These are phyloP conservation scores for Pseudocercospora vitis DNA, from an alignment of 2,329 filamentous ascomycete species.

Conservation along the genomic window DNA sequence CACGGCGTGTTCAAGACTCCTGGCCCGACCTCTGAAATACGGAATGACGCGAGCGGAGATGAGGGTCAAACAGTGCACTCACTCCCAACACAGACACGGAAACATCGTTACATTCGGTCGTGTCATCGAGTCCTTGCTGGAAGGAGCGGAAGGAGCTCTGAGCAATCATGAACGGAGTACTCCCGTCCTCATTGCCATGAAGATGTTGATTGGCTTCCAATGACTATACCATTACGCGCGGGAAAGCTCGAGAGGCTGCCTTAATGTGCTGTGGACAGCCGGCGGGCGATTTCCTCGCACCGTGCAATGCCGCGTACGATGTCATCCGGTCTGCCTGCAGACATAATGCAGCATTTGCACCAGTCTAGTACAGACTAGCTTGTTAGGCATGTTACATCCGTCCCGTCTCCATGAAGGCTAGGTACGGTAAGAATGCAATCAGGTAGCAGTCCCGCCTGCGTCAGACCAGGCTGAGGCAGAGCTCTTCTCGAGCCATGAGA, in stretches of 20 bases:
- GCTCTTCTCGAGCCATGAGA: too few species aligned
- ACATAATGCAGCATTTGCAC: background rate
- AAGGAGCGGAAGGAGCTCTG: constrained; percentile 2
- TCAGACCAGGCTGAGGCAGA: background rate
- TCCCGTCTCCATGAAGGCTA: too few species aligned
- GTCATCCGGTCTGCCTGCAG: background rate
- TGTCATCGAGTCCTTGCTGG: constrained; percentile 5
- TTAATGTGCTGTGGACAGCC: background rate
- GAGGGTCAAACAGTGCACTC: constrained; percentile 9
- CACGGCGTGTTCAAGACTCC: too few species aligned
- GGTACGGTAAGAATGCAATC: too few species aligned
- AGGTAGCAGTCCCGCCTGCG: too few species aligned
- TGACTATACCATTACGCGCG: background rate
- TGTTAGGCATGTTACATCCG: background rate
- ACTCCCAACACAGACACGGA: constrained; percentile 1
- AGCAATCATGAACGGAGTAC: background rate
- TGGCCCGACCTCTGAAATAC: background rate
- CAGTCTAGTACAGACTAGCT: background rate
- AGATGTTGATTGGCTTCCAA: background rate
- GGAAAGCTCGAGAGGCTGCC: background rate
- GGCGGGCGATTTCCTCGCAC: background rate
- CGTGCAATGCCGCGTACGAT: background rate
- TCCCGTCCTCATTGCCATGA: background rate
- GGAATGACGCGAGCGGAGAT: constrained; percentile 15
- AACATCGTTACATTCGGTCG: background rate